Base-by-base conservation (phyloP, 2,329 filamentous ascomycete genomes). In the Pseudogymnoascus sp. region DNA sequence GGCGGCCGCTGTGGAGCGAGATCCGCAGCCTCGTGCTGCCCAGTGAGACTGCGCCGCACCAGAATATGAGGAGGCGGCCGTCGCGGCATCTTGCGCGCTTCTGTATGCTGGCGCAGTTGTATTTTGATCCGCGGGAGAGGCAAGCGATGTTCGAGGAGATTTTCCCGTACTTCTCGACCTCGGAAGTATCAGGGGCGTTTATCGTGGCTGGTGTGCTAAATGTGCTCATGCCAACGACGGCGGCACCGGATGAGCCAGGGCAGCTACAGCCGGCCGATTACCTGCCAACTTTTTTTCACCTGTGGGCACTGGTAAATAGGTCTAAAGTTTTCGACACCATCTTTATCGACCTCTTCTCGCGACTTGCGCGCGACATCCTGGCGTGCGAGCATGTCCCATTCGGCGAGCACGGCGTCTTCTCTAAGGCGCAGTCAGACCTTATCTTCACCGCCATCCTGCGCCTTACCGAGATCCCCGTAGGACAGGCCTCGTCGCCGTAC, bases 401-500 rank as follows among this genome's bases (percentile, higher is more conserved):
- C 71, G 86, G 86, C 2, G 85, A 92, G 67, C 88, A 92, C 76
- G 94, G 94, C 67, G 90, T 99, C 66, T 97, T 95, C 75, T 95
- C 91, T 0, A 85, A 87, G 66, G 92, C 96, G 67, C 94, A 99
- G 75, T 94, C 92, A 0, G 89, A 93, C 63, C 81, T 95, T 63
- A 89, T 99, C 68, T 97, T 97, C 74, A 97, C 94, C 0, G 89
- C 94, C 8, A 86, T 97, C 63, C 77, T 99, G 62, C 84, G 95
- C 58, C 75, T 99, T 61, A 87, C 96, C 12, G 93, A 97, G 72
- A 99, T 99, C 61, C 94, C 94, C 2, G 94, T 99, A 10, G 93
- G 94, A 2, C 94, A 99, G 76, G 90, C 94, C 2, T 95, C 90
- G 51, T 97, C 93, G 1, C 91, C 94, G 0, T 99, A 99, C 72